Evolutionary conservation across 345 rosid genomes (phyloP).

Genomic region (Schrenkiella parvula): DNA sequence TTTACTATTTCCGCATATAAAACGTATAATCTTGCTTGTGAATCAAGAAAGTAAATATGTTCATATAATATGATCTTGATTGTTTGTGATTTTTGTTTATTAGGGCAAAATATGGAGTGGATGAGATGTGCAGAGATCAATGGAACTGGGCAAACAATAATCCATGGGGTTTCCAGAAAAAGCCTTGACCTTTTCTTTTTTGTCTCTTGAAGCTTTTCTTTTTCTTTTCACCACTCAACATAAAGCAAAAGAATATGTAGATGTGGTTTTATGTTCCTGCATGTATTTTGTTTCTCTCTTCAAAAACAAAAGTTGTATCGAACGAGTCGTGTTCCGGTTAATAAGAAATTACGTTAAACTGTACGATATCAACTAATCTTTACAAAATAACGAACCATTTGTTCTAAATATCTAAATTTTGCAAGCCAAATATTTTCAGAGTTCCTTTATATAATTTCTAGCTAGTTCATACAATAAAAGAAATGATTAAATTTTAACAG

Average conservation of each 20-base stretch:
- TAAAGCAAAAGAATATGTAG: background rate
- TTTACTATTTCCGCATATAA: background rate
- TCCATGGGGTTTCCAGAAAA: slow-evolving; percentile 79
- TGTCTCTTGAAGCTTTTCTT: background rate
- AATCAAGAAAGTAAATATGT: background rate
- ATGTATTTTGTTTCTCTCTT: slow-evolving; percentile 3
- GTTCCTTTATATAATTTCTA: no score
- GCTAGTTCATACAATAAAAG: no score
- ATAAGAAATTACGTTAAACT: slow-evolving; percentile 3
- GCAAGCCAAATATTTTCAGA: background rate
- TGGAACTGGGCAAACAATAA: slow-evolving; percentile 93
- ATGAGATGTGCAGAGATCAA: slow-evolving; percentile 92
- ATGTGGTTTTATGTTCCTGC: background rate
- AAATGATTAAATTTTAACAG: no score
- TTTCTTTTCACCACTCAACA: background rate
- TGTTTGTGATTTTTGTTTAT: background rate
- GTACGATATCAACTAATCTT: background rate
- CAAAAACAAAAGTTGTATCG: slow-evolving; percentile 1
- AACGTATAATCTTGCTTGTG: background rate
- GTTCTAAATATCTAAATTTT: background rate
- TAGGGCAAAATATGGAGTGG: slow-evolving; percentile 91
- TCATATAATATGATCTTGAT: background rate
- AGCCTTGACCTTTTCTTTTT: slow-evolving; percentile 28
- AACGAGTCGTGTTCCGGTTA: background rate
- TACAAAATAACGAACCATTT: background rate